Percentiles rank a stretch among this genome's conserved stretches.
Conservation (phyloP, 78 protist genomes). For the Dictyostelium brefeldianum region DNA sequence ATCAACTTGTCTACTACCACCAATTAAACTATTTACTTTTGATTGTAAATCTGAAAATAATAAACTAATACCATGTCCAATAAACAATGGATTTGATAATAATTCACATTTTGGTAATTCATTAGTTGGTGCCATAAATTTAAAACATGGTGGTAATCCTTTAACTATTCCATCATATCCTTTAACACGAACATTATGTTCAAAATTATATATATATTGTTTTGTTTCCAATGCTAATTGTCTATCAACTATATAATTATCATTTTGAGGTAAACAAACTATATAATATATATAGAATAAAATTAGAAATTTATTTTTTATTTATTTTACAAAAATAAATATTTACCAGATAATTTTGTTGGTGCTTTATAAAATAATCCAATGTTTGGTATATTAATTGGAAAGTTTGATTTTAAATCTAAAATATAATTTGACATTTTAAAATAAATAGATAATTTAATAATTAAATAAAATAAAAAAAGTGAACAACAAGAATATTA, state of each 20-base stretch:
- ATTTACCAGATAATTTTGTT: constrained; percentile 18
- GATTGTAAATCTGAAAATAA: constrained; percentile 40
- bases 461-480: too few relatives aligned
- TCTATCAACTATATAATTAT: constrained; percentile 49
- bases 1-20: background rate
- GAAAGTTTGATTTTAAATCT: too few relatives aligned
- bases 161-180: background rate
- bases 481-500: too few relatives aligned
- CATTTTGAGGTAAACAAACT: constrained; percentile 53
- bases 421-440: too few relatives aligned
- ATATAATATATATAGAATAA: background rate
- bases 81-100: constrained; percentile 10
- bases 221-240: constrained; percentile 9
- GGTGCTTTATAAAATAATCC: background rate
- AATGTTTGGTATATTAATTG: too few relatives aligned
- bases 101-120: constrained; percentile 30
- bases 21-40: constrained; percentile 2
- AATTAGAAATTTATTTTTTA: too few relatives aligned
- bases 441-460: too few relatives aligned
- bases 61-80: constrained; percentile 33
- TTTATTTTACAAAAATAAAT: too few relatives aligned
- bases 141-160: constrained; percentile 29
- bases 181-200: background rate
- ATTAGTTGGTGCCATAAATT: constrained; percentile 37
- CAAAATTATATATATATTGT: constrained; percentile 21